Conservation (phyloP, 2,329 filamentous ascomycete species). For the Raffaelea albimanens region DNA sequence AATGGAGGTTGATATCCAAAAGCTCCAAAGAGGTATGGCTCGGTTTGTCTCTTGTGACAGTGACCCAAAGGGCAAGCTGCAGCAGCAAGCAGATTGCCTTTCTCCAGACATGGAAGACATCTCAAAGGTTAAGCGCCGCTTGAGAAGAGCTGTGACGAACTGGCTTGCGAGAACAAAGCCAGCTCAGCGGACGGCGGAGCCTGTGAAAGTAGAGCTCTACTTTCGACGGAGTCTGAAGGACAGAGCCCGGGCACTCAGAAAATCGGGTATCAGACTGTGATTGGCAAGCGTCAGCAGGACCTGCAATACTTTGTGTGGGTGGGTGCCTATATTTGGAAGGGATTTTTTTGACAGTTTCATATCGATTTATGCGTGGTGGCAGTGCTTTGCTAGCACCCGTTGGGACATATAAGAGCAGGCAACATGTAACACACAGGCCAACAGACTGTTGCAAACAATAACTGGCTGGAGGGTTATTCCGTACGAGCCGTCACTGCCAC, state of each 20-base stretch:
- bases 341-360: no score
- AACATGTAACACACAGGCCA: no score
- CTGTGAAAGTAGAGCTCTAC: slow-evolving; percentile 9
- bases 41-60: background rate
- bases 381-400: background rate
- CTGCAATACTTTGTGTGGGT: background rate
- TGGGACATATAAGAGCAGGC: no score
- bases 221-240: slow-evolving; percentile 8
- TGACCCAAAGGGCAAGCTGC: background rate
- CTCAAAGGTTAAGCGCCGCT: slow-evolving; percentile 6
- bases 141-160: slow-evolving; percentile 2
- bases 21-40: background rate
- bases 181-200: background rate
- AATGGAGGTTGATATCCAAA: slow-evolving; percentile 1
- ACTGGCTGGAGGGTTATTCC: no score
- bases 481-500: no score
- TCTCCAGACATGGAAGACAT: slow-evolving; percentile 8
- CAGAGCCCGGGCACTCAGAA: slow-evolving; percentile 1
- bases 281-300: no score
- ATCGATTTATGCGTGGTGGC: no score
- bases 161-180: slow-evolving; percentile 7
- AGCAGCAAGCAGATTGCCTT: no score
- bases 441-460: no score
- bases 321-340: no score
- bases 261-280: no score